Conservation (phyloP, 176 grass and related monocot species). For the Ensete ventricosum region DNA sequence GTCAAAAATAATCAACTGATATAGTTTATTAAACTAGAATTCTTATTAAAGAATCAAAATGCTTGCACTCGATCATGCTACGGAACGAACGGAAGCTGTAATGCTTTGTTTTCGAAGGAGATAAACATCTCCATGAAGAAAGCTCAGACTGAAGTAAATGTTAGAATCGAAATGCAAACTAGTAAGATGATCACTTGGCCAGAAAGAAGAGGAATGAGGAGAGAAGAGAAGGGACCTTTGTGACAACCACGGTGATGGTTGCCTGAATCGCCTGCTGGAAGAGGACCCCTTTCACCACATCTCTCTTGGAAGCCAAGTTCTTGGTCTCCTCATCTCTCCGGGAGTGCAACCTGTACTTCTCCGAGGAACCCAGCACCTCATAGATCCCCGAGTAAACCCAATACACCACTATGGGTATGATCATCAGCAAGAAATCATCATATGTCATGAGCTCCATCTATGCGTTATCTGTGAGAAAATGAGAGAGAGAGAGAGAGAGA, state of each 20-base stretch:
- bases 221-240: slow-evolving; percentile 30
- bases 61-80: no score
- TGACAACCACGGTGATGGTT: slow-evolving; percentile 31
- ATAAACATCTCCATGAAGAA: no score
- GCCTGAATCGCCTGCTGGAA: slow-evolving; percentile 67
- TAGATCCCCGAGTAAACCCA: slow-evolving; percentile 69
- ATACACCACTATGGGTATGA: slow-evolving; percentile 51
- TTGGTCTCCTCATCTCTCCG: slow-evolving; percentile 51
- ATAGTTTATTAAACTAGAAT: no score
- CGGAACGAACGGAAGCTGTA: no score
- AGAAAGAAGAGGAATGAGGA: background rate
- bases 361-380: slow-evolving; percentile 32
- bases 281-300: slow-evolving; percentile 55
- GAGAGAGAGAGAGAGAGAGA: slow-evolving; percentile 46
- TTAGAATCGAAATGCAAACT: no score
- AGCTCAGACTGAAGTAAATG: no score
- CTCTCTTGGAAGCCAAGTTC: slow-evolving; percentile 54
- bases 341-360: slow-evolving; percentile 68
- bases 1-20: no score
- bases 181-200: no score
- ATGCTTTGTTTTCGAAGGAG: no score
- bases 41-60: no score
- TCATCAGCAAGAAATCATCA: slow-evolving; percentile 31
- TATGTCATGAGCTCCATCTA: slow-evolving; percentile 18
- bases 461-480: background rate